These are phyloP conservation scores for Cladorrhinum samala DNA, from an alignment of 495 filamentous ascomycete species.

Conservation along the genomic window DNA sequence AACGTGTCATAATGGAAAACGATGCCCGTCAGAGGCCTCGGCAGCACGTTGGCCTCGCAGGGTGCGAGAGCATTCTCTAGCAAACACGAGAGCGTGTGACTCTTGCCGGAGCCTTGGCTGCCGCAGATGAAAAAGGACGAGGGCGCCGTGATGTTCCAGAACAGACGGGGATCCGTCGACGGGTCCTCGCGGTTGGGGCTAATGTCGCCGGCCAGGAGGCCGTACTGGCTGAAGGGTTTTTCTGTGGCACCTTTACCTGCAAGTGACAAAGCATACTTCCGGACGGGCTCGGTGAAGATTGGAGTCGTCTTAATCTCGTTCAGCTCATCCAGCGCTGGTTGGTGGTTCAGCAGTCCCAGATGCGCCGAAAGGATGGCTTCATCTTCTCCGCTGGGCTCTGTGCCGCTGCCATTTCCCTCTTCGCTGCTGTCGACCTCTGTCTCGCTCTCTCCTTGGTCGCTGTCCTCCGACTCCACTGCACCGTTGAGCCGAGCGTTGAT, in stretches of 20 bases:
- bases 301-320: constrained; percentile 32
- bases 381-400: constrained; percentile 3
- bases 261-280: constrained; percentile 20
- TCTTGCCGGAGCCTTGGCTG: constrained; percentile 70
- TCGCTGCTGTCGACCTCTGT: neutral
- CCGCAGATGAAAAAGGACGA: constrained; percentile 73
- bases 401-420: neutral
- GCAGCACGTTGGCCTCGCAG: constrained; percentile 31
- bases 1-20: constrained; percentile 67
- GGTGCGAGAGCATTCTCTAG: constrained; percentile 56
- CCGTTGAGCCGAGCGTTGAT: neutral
- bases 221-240: constrained; percentile 34
- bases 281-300: constrained; percentile 33
- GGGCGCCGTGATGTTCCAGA: constrained; percentile 61
- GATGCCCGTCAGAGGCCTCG: constrained; percentile 54
- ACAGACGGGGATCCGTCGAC: constrained; percentile 45
- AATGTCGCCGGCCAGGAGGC: constrained; percentile 32
- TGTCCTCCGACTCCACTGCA: neutral
- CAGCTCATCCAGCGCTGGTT: constrained; percentile 20
- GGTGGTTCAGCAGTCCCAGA: constrained; percentile 15
- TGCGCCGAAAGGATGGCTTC: constrained; percentile 4
- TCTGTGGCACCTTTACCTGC: neutral
- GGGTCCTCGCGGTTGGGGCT: constrained; percentile 5
- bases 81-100: constrained; percentile 64
- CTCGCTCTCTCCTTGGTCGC: neutral